Conservation (phyloP, 768 basidiomycete genomes). For the Hemileccinum impolitum region DNA sequence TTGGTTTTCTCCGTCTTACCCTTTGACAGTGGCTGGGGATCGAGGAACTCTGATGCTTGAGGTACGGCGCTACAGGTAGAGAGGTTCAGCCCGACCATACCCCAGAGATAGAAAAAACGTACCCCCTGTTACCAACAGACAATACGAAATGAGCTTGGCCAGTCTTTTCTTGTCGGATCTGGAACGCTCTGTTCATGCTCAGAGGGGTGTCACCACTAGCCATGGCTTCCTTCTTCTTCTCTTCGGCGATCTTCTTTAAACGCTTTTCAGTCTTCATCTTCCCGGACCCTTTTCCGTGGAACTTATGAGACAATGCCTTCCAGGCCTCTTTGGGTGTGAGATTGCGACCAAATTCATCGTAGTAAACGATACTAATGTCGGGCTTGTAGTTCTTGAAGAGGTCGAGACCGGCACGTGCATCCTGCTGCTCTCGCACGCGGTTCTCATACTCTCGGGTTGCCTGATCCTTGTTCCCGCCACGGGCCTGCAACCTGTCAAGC, state of each 20-base stretch:
- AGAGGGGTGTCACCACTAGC: conserved; percentile 92
- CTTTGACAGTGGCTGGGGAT: conserved; percentile 76
- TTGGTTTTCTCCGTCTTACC: conserved; percentile 81
- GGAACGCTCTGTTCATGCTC: conserved; percentile 93
- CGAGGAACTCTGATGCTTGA: conserved; percentile 78
- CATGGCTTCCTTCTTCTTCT: conserved; percentile 93
- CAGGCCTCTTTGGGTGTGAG: conserved; percentile 95
- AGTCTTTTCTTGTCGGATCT: conserved; percentile 87
- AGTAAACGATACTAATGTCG: conserved; percentile 92
- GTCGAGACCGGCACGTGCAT: conserved; percentile 77
- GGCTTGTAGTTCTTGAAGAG: conserved; percentile 94
- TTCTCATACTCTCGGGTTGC: conserved; percentile 95
- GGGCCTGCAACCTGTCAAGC: conserved; percentile 67
- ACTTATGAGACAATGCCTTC: conserved; percentile 96
- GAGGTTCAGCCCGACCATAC: conserved; percentile 3
- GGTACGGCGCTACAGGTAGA: conserved; percentile 65
- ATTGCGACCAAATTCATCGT: conserved; percentile 90
- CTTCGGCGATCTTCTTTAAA: conserved; percentile 95
- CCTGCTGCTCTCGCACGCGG: conserved; percentile 84
- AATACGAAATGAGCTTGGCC: conserved; percentile 97
- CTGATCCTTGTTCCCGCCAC: conserved; percentile 87
- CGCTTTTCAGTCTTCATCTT: conserved; percentile 97
- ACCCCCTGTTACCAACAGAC: conserved; percentile 92
- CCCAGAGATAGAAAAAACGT: conserved; percentile 24
- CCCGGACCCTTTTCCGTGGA: conserved; percentile 97